Percentiles rank a stretch among this genome's conserved stretches.
These are phyloP conservation scores for Conticribra guillardii DNA, from an alignment of 108 stramenopile genomes.

Conservation along the genomic window DNA sequence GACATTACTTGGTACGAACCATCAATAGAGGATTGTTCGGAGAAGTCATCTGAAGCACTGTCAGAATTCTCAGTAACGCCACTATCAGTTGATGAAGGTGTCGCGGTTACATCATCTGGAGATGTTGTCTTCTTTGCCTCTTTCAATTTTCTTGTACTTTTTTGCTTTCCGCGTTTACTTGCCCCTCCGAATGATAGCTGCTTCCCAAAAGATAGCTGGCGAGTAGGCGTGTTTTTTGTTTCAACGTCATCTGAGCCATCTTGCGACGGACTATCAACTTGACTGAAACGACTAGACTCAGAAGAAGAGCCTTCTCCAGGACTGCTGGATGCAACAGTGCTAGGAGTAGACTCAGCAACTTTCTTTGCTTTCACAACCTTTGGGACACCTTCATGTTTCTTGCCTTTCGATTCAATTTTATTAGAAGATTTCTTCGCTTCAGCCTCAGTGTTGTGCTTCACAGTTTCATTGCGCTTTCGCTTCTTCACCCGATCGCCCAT, in stretches of 20 bases:
- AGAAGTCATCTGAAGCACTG: not conserved
- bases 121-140: too few relatives aligned
- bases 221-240: too few relatives aligned
- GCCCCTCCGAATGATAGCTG: too few relatives aligned
- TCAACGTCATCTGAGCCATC: not conserved
- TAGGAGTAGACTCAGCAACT: conserved; percentile 6
- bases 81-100: not conserved
- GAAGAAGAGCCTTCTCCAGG: not conserved
- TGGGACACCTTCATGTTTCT: not conserved
- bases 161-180: too few relatives aligned
- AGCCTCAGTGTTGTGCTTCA: not conserved
- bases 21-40: conserved; percentile 27
- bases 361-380: not conserved
- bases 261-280: not conserved
- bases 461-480: not conserved
- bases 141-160: too few relatives aligned
- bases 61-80: not conserved
- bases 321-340: not conserved
- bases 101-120: not conserved
- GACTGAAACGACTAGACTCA: not conserved
- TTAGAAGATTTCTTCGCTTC: not conserved
- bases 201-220: too few relatives aligned
- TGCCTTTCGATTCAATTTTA: not conserved
- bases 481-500: conserved; percentile 22
- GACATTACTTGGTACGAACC: conserved; percentile 19